These are phyloP conservation scores for Vitis vinifera DNA, from an alignment of 164 flowering plant genomes.

Conservation along the genomic window DNA sequence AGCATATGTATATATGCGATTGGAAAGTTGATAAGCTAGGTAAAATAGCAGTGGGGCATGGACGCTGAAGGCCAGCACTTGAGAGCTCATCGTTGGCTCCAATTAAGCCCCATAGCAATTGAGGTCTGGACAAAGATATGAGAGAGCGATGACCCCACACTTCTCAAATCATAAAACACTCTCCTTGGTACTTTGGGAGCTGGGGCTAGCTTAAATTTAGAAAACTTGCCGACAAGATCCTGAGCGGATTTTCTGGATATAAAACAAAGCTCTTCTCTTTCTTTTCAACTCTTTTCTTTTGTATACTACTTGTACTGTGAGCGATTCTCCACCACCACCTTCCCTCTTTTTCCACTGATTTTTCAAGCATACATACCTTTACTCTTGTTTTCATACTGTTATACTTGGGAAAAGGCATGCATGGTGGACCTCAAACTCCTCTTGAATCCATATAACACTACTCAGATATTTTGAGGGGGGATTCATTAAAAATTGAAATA, in stretches of 20 bases:
- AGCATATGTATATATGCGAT: no score
- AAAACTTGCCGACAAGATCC: constrained; percentile 11
- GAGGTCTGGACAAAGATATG: neutral
- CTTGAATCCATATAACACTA: no score
- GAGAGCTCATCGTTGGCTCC: no score
- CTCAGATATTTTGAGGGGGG: no score
- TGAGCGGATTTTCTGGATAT: constrained; percentile 22
- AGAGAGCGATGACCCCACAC: neutral
- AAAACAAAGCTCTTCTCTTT: constrained; percentile 1
- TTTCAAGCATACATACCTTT: neutral
- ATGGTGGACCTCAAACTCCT: no score
- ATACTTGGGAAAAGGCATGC: no score
- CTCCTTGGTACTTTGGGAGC: neutral
- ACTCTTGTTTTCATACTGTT: neutral
- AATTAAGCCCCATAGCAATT: no score
- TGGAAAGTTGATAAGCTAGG: no score
- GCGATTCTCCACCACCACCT: constrained; percentile 3
- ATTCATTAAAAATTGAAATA: no score
- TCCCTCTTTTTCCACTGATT: neutral
- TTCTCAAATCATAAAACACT: constrained; percentile 1
- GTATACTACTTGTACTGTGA: neutral
- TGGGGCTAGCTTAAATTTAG: neutral
- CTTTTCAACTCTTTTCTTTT: constrained; percentile 12
- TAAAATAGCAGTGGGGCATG: no score
- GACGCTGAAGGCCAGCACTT: no score